phyloP scores from a whole-genome alignment of 2,329 filamentous ascomycete genomes.

The Aspergillus sojae region DNA sequence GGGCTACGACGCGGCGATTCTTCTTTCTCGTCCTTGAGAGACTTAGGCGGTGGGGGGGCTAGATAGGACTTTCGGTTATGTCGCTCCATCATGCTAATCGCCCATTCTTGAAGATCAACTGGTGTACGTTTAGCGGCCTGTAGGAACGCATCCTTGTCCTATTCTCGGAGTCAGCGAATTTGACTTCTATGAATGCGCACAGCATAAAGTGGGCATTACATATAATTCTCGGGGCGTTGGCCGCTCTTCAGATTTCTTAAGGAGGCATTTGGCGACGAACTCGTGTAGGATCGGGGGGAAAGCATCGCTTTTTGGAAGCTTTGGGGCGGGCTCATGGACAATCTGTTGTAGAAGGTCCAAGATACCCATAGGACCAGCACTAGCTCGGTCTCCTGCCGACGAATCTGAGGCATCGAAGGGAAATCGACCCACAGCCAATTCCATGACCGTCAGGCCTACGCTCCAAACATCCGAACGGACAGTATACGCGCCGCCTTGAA shows the following conservation, averaged over 20 bases:
- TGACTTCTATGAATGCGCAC: neutral
- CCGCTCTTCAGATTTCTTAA: slow-evolving; percentile 83
- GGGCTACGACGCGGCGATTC: slow-evolving; percentile 42
- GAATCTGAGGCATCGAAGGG: slow-evolving; percentile 86
- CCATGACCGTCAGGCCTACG: slow-evolving; percentile 93
- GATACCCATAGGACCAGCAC: slow-evolving; percentile 82
- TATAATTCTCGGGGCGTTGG: slow-evolving; percentile 93
- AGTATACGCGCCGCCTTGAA: slow-evolving; percentile 94
- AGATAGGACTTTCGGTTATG: slow-evolving; percentile 96
- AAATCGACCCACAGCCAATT: slow-evolving; percentile 95
- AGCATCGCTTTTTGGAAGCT: slow-evolving; percentile 92
- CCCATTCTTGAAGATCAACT: slow-evolving; percentile 91
- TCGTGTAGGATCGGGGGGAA: slow-evolving; percentile 95
- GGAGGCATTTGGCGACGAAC: slow-evolving; percentile 94
- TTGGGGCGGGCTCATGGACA: slow-evolving; percentile 92
- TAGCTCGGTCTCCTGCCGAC: slow-evolving; percentile 68
- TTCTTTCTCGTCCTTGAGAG: slow-evolving; percentile 57
- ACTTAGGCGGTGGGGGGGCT: slow-evolving; percentile 77
- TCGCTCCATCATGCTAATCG: slow-evolving; percentile 87
- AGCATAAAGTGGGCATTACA: slow-evolving; percentile 55
- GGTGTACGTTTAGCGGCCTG: slow-evolving; percentile 96
- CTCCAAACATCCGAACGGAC: slow-evolving; percentile 99
- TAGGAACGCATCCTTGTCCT: slow-evolving; percentile 93
- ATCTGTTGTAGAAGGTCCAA: slow-evolving; percentile 95
- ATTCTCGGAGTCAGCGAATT: slow-evolving; percentile 27